These are phyloP conservation scores for Penicillium nucicola DNA, from an alignment of 495 filamentous ascomycete genomes.

Conservation along the genomic window DNA sequence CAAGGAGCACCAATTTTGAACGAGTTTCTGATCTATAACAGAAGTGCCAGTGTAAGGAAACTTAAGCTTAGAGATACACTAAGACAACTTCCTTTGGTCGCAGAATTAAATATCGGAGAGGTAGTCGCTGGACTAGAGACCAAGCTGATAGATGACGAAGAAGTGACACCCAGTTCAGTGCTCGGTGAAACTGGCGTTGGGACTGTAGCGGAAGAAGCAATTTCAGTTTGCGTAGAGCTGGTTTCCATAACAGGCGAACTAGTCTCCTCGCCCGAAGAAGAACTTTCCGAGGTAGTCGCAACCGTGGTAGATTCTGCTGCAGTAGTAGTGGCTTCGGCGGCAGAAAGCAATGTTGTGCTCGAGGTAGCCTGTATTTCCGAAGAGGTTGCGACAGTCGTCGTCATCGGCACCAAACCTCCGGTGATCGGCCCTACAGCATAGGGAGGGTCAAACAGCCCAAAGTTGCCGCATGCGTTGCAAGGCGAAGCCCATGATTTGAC, in stretches of 20 bases:
- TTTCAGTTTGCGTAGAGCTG: background rate
- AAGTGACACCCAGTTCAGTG: background rate
- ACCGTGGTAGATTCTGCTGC: background rate
- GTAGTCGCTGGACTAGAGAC: slow-evolving; percentile 6
- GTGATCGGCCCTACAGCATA: slow-evolving; percentile 15
- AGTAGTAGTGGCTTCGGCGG: slow-evolving; percentile 1
- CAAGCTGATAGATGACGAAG: background rate
- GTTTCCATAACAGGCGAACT: background rate
- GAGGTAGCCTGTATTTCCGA: slow-evolving; percentile 9
- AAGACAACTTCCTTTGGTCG: background rate
- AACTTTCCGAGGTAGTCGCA: background rate
- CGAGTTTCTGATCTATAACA: slow-evolving; percentile 5
- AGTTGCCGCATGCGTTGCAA: slow-evolving; percentile 17
- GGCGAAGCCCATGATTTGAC: slow-evolving; percentile 21
- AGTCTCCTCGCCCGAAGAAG: background rate
- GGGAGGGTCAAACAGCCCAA: slow-evolving; percentile 20
- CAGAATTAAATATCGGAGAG: slow-evolving; percentile 1
- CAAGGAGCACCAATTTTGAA: too few relatives aligned
- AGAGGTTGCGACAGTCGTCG: slow-evolving; percentile 6
- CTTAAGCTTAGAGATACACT: background rate
- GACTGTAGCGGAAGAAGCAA: background rate
- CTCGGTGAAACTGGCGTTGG: slow-evolving; percentile 2
- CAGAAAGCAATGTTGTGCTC: background rate
- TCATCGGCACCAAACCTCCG: slow-evolving; percentile 12
- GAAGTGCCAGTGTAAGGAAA: background rate